Conservation (phyloP, 345 rosid genomes). For the Luvunga scandens region DNA sequence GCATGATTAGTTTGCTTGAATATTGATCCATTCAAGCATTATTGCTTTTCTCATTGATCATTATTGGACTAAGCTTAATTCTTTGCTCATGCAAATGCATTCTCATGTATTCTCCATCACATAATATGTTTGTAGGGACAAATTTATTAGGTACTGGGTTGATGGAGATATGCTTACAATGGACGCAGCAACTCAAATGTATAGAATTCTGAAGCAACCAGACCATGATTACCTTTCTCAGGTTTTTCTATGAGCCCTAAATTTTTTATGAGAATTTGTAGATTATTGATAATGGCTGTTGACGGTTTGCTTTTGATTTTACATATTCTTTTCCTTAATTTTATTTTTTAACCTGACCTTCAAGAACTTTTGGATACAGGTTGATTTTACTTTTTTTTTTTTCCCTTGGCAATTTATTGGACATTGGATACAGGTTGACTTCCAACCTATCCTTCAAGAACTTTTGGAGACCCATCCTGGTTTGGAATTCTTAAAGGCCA, state of each 20-base stretch:
- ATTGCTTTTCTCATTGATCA: background rate
- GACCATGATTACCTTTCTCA: constrained; percentile 63
- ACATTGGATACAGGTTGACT: constrained; percentile 63
- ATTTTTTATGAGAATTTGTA: background rate
- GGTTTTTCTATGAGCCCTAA: constrained; percentile 33
- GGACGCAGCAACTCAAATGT: constrained; percentile 68
- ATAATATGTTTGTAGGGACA: constrained; percentile 49
- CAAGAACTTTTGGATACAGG: too few relatives aligned
- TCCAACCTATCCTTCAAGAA: constrained; percentile 78
- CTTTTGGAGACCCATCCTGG: constrained; percentile 84
- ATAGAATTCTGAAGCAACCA: constrained; percentile 69
- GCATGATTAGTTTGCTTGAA: constrained; percentile 3
- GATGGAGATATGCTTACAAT: constrained; percentile 61
- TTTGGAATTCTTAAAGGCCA: constrained; percentile 66
- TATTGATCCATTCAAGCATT: background rate
- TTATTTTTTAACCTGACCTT: background rate
- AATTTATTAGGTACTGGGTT: constrained; percentile 72
- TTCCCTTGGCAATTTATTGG: background rate
- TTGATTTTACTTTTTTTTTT: background rate
- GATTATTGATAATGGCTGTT: too few relatives aligned
- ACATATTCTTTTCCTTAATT: constrained; percentile 4
- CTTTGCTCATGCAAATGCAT: background rate
- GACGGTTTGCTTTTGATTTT: background rate
- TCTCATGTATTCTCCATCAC: background rate
- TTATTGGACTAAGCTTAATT: background rate